Percentiles rank a stretch among this genome's conserved stretches.
Conservation (phyloP, 139 green algal species). For the Chlamydomonas schloesseri region DNA sequence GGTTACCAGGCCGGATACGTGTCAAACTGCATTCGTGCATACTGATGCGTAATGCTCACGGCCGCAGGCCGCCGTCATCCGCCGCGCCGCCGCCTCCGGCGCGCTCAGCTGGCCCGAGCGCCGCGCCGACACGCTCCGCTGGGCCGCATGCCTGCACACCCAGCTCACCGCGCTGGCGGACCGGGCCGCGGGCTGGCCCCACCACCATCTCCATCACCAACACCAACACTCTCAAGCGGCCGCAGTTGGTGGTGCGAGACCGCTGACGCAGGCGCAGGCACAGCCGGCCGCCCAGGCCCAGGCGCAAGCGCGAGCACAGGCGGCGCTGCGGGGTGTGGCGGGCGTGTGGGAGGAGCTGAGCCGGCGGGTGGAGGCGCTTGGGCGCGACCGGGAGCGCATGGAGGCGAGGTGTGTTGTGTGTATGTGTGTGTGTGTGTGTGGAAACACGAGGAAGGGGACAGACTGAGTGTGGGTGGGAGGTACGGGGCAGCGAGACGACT, state of each 20-base stretch:
- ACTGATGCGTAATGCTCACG: too few relatives aligned
- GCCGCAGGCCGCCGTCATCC: constrained; percentile 28
- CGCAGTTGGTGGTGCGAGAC: too few relatives aligned
- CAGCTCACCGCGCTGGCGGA: background rate
- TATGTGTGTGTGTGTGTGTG: background rate
- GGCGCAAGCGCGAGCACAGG: background rate
- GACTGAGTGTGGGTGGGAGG: too few relatives aligned
- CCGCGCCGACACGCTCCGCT: constrained; percentile 30
- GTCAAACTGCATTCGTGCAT: too few relatives aligned
- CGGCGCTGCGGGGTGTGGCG: background rate
- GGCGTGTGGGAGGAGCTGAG: constrained; percentile 15
- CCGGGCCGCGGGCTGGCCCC: constrained; percentile 10
- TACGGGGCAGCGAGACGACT: too few relatives aligned
- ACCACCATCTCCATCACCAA: too few relatives aligned
- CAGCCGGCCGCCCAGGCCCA: too few relatives aligned
- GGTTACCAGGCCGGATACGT: too few relatives aligned
- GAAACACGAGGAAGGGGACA: too few relatives aligned
- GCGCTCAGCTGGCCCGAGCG: constrained; percentile 19
- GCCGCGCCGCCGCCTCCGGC: background rate
- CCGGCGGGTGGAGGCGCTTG: constrained; percentile 9
- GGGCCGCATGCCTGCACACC: constrained; percentile 11
- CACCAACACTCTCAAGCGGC: too few relatives aligned
- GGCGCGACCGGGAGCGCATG: constrained; percentile 25
- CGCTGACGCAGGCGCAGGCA: too few relatives aligned
- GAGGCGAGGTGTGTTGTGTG: background rate